These are phyloP conservation scores for Backusella macrospora DNA, from an alignment of 192 early-diverging fungal species.

Conservation along the genomic window DNA sequence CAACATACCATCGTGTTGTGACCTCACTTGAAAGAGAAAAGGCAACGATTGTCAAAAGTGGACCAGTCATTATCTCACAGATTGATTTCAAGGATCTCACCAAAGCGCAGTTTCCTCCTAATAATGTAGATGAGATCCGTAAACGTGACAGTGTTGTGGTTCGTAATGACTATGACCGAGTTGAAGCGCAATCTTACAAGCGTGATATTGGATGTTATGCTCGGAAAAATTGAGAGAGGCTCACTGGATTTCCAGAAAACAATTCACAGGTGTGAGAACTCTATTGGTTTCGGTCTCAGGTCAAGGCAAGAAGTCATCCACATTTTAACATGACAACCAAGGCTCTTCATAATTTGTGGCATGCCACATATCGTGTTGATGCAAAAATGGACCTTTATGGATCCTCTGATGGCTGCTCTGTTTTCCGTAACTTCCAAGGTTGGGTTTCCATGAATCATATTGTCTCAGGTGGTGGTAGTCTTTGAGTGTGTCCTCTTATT, in stretches of 20 bases:
- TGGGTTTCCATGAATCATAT: constrained; percentile 35
- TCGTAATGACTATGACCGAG: constrained; percentile 16
- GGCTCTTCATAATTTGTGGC: constrained; percentile 35
- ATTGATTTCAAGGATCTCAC: constrained; percentile 20
- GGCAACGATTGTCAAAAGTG: constrained; percentile 13
- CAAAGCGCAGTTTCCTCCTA: constrained; percentile 12
- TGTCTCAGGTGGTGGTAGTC: constrained; percentile 24
- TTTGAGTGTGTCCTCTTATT: constrained; percentile 36
- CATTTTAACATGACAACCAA: constrained; percentile 18
- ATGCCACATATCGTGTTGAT: constrained; percentile 31
- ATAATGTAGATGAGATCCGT: constrained; percentile 15
- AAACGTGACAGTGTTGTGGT: constrained; percentile 37
- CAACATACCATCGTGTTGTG: constrained; percentile 19
- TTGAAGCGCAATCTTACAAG: constrained; percentile 30
- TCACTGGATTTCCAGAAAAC: constrained; percentile 1
- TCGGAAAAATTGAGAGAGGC: neutral
- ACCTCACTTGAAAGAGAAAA: constrained; percentile 20
- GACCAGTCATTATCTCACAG: constrained; percentile 26
- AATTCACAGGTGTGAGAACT: constrained; percentile 35
- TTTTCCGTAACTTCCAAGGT: constrained; percentile 39
- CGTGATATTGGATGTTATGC: constrained; percentile 23
- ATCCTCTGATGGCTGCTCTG: constrained; percentile 24
- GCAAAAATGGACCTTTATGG: constrained; percentile 34
- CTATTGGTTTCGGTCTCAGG: constrained; percentile 36
- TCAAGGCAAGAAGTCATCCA: constrained; percentile 25